Evolutionary conservation across 805 yeast genomes (phyloP).

Genomic region (Saccharomyces jurei): DNA sequence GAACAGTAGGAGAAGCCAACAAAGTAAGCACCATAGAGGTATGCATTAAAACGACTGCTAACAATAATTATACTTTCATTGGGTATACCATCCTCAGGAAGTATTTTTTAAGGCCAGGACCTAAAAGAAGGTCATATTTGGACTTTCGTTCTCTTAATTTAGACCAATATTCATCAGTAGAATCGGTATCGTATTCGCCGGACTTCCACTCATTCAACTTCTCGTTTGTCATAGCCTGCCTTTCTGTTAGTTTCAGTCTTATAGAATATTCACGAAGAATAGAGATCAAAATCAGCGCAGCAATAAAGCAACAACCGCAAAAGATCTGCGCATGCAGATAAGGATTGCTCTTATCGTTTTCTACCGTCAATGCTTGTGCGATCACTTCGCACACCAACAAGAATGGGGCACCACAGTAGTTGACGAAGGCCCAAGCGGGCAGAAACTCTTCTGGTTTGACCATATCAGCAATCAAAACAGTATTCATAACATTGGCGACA

Average conservation of each 20-base stretch:
- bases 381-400: slow-evolving; percentile 46
- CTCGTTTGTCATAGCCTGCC: slow-evolving; percentile 2
- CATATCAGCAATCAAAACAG: slow-evolving; percentile 37
- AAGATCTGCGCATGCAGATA: slow-evolving; percentile 54
- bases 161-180: slow-evolving; percentile 3
- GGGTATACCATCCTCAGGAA: slow-evolving; percentile 22
- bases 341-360: slow-evolving; percentile 31
- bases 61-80: slow-evolving; percentile 15
- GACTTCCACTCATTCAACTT: slow-evolving; percentile 8
- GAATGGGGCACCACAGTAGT: slow-evolving; percentile 25
- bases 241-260: slow-evolving; percentile 29
- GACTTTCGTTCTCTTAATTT: slow-evolving; percentile 8
- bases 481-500: slow-evolving; percentile 37
- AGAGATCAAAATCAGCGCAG: slow-evolving; percentile 36
- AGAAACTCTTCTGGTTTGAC: slow-evolving; percentile 33
- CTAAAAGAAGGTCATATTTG: slow-evolving; percentile 13
- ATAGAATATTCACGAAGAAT: slow-evolving; percentile 48
- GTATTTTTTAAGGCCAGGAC: slow-evolving; percentile 13
- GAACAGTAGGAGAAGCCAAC: background rate
- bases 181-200: background rate
- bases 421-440: slow-evolving; percentile 34
- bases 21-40: background rate
- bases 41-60: background rate
- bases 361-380: slow-evolving; percentile 41
- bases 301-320: slow-evolving; percentile 44